A percentile compares a stretch with the other conserved stretches of the same genome.
Evolutionary conservation across 2,329 filamentous ascomycete genomes (phyloP).

Genomic region (Tolypocladium cylindrosporum): DNA sequence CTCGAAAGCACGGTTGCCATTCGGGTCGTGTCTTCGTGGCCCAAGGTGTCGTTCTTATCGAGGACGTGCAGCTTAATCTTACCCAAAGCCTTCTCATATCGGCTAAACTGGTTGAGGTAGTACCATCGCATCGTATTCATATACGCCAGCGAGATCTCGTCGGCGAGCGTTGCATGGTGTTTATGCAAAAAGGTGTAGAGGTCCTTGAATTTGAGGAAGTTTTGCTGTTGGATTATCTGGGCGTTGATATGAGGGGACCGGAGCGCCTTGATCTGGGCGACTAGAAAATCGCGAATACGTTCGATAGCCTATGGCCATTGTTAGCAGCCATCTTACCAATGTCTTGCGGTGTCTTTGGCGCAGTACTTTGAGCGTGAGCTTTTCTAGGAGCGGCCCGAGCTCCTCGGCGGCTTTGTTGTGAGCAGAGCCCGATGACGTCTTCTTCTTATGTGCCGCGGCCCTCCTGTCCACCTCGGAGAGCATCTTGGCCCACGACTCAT

Average conservation of each 20-base stretch:
- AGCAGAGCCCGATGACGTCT: constrained; percentile 42
- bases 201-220: constrained; percentile 80
- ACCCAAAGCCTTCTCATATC: constrained; percentile 74
- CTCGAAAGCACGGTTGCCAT: constrained; percentile 50
- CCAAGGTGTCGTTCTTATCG: constrained; percentile 76
- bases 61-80: constrained; percentile 76
- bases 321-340: neutral
- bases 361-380: constrained; percentile 67
- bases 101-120: constrained; percentile 80
- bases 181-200: constrained; percentile 76
- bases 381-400: constrained; percentile 72
- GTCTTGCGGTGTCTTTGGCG: neutral
- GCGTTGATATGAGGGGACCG: constrained; percentile 94
- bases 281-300: constrained; percentile 87
- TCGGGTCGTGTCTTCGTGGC: constrained; percentile 62
- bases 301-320: constrained; percentile 58
- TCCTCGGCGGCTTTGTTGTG: constrained; percentile 72
- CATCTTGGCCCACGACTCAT: constrained; percentile 79
- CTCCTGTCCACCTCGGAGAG: constrained; percentile 77
- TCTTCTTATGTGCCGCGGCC: constrained; percentile 60
- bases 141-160: constrained; percentile 87
- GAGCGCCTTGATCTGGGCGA: constrained; percentile 87
- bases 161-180: constrained; percentile 72
- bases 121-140: constrained; percentile 99
- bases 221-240: constrained; percentile 91